Evolutionary conservation across 106 monocot genomes (phyloP), one percentile per base, ranked within the genome.

Genomic region (Iris macrosiphon): DNA sequence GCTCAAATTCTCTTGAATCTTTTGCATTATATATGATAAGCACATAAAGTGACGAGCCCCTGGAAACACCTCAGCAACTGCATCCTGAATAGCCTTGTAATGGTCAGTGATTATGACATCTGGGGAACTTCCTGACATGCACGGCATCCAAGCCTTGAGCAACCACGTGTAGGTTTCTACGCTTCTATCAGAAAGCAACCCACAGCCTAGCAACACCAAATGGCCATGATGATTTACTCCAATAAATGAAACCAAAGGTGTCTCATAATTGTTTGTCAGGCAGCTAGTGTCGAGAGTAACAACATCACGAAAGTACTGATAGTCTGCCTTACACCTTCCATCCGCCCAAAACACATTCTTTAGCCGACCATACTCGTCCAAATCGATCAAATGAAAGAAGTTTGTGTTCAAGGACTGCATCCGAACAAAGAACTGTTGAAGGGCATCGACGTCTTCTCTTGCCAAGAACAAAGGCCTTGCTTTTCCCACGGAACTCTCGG

Each of bases 181-280:
- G 17, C 27, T 65, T 41, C 32, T 60, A 65, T 59, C 39, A 11
- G 65, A 76, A 70, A 76, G 59, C 65, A 76, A 40, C 1, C 60
- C 76, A 48, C 76, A 70, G 3, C 76, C 76, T 41, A 76, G 39
- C 57, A 76, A 53, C 22, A 76, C 64, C 25, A 57, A 55, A 24
- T 70, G 76, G 53, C 76, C 76, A 70, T 76, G 76, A 60, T 76
- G 50, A 50, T 76, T 76, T 41, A 69, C 60, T 31, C 76, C 76
- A 7, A 70, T 59, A 34, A 76, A 70, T 27, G 54, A 42, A 19
- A 44, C 76, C 52, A 76, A 43, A 54, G 76, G 70, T 22, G 64
- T 70, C 49, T 76, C 76, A 60, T 60, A 76, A 42, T 76, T 65
- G 32, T 45, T 57, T 6, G 52, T 40, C 45, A 76, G 23, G 45